These are phyloP conservation scores for Ajuga reptans DNA, from an alignment of 305 asterid genomes.

Conservation along the genomic window DNA sequence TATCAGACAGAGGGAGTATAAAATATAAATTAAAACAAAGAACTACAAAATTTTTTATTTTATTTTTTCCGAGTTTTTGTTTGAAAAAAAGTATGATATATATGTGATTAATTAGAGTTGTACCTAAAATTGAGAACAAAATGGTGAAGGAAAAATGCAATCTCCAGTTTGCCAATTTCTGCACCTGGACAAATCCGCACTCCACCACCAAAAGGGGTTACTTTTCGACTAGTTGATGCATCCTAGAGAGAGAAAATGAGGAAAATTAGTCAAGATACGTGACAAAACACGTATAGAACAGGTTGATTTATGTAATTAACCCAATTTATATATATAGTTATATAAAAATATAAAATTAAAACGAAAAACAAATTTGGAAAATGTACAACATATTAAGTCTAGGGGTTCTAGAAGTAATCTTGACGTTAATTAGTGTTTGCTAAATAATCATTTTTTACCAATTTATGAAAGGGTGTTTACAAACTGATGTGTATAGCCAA, in stretches of 20 bases:
- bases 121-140: constrained; percentile 57
- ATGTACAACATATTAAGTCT: not conserved
- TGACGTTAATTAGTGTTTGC: too few relatives aligned
- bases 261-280: too few relatives aligned
- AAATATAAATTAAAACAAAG: not conserved
- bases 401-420: too few relatives aligned
- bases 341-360: too few relatives aligned
- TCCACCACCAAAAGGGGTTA: constrained; percentile 69
- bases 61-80: not conserved
- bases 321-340: not conserved
- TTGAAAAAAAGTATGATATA: not conserved
- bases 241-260: constrained; percentile 28
- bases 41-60: not conserved
- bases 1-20: too few relatives aligned
- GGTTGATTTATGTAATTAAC: too few relatives aligned
- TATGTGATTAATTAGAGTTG: not conserved
- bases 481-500: too few relatives aligned
- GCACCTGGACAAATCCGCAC: constrained; percentile 61
- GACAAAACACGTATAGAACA: not conserved
- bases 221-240: constrained; percentile 37
- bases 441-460: too few relatives aligned
- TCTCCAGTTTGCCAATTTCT: constrained; percentile 58
- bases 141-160: constrained; percentile 66
- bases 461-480: too few relatives aligned
- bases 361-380: not conserved